Conservation (phyloP, 805 yeast species). For the Teunomyces atbi region DNA sequence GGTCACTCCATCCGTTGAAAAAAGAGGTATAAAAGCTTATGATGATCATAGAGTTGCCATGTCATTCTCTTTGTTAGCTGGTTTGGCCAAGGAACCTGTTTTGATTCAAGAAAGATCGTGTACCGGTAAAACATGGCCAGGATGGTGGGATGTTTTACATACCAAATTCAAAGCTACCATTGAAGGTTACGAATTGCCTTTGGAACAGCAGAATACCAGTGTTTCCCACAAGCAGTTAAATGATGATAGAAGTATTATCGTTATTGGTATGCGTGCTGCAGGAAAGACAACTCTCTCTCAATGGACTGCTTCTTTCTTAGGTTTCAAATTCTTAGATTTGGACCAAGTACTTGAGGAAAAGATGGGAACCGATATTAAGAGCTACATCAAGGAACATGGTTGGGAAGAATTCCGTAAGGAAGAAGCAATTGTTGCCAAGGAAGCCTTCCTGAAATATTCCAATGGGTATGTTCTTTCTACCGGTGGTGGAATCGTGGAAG, state of each 20-base stretch:
- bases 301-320: conserved; percentile 71
- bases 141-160: conserved; percentile 97
- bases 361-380: conserved; percentile 51
- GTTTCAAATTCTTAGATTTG: conserved; percentile 69
- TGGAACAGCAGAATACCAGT: conserved; percentile 15
- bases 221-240: conserved; percentile 25
- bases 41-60: conserved; percentile 98
- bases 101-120: conserved; percentile 83
- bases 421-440: conserved; percentile 59
- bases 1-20: conserved; percentile 48
- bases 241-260: conserved; percentile 59
- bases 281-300: conserved; percentile 87
- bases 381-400: conserved; percentile 60
- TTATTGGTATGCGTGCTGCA: conserved; percentile 98
- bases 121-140: conserved; percentile 99
- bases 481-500: conserved; percentile 96
- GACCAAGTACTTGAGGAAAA: conserved; percentile 68
- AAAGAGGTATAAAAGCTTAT: conserved; percentile 68
- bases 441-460: conserved; percentile 39
- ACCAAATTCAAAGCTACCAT: conserved; percentile 60
- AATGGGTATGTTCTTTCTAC: conserved; percentile 75
- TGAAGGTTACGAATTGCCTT: conserved; percentile 66
- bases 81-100: conserved; percentile 62
- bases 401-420: conserved; percentile 84
- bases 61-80: conserved; percentile 89